phyloP scores from a whole-genome alignment of 768 basidiomycete species.

The Calocybe cyanea region DNA sequence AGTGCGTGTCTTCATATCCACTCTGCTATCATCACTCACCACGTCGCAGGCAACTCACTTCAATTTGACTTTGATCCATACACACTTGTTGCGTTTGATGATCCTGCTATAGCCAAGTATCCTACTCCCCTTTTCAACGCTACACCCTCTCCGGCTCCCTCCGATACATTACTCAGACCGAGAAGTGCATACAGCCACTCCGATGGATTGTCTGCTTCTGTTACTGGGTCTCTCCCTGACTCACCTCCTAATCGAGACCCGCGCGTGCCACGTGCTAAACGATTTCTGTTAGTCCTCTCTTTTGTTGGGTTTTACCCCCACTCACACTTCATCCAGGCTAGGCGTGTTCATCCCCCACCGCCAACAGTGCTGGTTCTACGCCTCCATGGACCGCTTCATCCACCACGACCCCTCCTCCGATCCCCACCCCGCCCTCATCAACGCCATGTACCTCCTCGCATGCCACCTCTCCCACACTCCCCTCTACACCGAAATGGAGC shows the following conservation, averaged over 20 bases:
- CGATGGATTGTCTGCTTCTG: too few species aligned
- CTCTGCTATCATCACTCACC: not conserved
- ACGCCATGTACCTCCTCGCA: slow-evolving; percentile 56
- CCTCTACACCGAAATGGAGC: slow-evolving; percentile 38
- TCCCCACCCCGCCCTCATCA: slow-evolving; percentile 56
- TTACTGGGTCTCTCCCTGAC: too few species aligned
- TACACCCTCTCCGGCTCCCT: slow-evolving; percentile 9
- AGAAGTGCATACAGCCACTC: too few species aligned
- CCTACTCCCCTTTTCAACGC: slow-evolving; percentile 2
- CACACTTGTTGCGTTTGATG: slow-evolving; percentile 4
- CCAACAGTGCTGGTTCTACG: slow-evolving; percentile 57
- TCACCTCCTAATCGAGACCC: too few species aligned
- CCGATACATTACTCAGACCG: too few species aligned
- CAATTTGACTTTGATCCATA: slow-evolving; percentile 5
- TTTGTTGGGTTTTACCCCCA: not conserved
- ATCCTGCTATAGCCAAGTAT: not conserved
- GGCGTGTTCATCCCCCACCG: slow-evolving; percentile 49
- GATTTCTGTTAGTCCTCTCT: slow-evolving; percentile 5
- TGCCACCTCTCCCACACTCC: slow-evolving; percentile 49
- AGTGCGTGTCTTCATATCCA: not conserved
- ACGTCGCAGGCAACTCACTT: not conserved
- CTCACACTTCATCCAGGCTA: too few species aligned
- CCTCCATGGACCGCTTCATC: slow-evolving; percentile 40
- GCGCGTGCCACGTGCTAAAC: too few species aligned
- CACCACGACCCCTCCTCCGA: slow-evolving; percentile 24